Evolutionary conservation across 2,329 filamentous ascomycete genomes (phyloP).

Genomic region (Akanthomyces dipterigenus): DNA sequence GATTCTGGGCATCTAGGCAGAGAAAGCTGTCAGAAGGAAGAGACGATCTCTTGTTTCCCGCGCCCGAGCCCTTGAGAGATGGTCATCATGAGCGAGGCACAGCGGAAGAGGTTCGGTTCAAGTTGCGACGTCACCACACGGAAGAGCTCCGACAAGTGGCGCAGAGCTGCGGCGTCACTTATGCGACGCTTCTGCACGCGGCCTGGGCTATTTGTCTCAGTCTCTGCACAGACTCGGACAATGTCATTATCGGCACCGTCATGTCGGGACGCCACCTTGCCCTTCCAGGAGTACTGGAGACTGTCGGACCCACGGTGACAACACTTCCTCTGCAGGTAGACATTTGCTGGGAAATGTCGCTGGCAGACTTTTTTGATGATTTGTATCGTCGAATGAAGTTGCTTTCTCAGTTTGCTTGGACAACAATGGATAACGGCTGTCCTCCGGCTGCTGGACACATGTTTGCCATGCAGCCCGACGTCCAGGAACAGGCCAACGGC

Average conservation of each 20-base stretch:
- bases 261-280: constrained; percentile 29
- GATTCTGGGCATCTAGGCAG: neutral
- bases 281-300: constrained; percentile 20
- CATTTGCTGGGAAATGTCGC: constrained; percentile 12
- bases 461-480: neutral
- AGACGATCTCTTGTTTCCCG: neutral
- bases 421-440: constrained; percentile 14
- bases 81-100: neutral
- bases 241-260: constrained; percentile 27
- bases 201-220: constrained; percentile 31
- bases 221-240: constrained; percentile 23
- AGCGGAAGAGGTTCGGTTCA: neutral
- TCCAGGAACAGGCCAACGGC: neutral
- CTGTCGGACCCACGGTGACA: constrained; percentile 30
- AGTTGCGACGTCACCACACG: neutral
- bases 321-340: constrained; percentile 20
- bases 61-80: neutral
- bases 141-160: neutral
- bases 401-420: constrained; percentile 15
- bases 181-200: constrained; percentile 20
- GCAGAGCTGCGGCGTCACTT: constrained; percentile 9
- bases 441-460: neutral
- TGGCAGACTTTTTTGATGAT: constrained; percentile 13
- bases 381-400: constrained; percentile 7
- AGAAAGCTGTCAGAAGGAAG: neutral